Percentiles rank a stretch among this genome's conserved stretches.
Evolutionary conservation across 768 basidiomycete genomes (phyloP).

Genomic region (Termitomyces bulborhizus): DNA sequence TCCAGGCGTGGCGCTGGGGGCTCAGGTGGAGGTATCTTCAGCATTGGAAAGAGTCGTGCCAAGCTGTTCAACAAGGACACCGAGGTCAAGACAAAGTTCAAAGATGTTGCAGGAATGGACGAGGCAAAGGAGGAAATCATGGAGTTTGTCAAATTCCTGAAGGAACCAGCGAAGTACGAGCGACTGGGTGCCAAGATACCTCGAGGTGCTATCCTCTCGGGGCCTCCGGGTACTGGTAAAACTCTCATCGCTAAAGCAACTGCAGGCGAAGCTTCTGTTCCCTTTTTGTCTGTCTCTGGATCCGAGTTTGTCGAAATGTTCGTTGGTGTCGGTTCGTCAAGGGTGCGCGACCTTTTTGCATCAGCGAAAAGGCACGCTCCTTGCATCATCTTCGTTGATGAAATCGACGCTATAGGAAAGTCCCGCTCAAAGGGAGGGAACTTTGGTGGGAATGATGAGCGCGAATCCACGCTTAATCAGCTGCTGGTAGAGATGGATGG

Average conservation of each 20-base stretch:
- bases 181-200: slow-evolving; percentile 97
- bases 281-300: slow-evolving; percentile 97
- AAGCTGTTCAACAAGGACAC: slow-evolving; percentile 97
- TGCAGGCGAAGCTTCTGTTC: slow-evolving; percentile 95
- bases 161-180: slow-evolving; percentile 92
- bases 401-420: slow-evolving; percentile 99
- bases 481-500: slow-evolving; percentile 99
- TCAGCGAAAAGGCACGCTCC: slow-evolving; percentile 97
- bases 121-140: slow-evolving; percentile 99
- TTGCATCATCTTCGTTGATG: slow-evolving; percentile 98
- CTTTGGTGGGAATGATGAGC: slow-evolving; percentile 87
- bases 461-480: slow-evolving; percentile 96
- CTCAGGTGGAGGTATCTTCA: slow-evolving; percentile 88
- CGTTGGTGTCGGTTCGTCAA: slow-evolving; percentile 96
- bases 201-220: slow-evolving; percentile 89
- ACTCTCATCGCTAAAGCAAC: slow-evolving; percentile 97
- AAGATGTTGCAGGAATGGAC: slow-evolving; percentile 99
- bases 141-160: slow-evolving; percentile 99
- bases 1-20: slow-evolving; percentile 63
- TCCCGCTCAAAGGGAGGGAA: slow-evolving; percentile 76
- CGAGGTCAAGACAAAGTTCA: slow-evolving; percentile 88
- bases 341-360: slow-evolving; percentile 95
- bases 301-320: slow-evolving; percentile 99
- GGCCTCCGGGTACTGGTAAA: slow-evolving; percentile 97
- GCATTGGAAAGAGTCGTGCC: slow-evolving; percentile 92